These are phyloP conservation scores for Kockovaella imperatae DNA, from an alignment of 768 basidiomycete genomes.

Conservation along the genomic window DNA sequence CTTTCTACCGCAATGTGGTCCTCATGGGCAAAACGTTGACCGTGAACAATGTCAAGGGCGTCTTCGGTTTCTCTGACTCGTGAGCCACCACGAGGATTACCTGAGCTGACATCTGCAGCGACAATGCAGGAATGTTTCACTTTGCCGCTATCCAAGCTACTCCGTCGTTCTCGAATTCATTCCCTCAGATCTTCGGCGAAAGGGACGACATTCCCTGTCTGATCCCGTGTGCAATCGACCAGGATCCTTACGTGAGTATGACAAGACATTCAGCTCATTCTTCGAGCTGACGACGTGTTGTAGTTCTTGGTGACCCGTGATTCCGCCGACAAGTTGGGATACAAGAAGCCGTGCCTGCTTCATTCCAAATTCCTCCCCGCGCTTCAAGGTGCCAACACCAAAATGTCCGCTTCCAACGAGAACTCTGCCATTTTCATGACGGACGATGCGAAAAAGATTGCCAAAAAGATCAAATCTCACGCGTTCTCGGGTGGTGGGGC, in stretches of 20 bases:
- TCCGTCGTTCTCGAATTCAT: conserved; percentile 94
- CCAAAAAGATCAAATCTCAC: conserved; percentile 92
- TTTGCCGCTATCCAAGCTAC: conserved; percentile 93
- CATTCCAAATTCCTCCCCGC: conserved; percentile 98
- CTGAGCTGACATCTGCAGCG: conserved; percentile 50
- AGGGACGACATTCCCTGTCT: conserved; percentile 76
- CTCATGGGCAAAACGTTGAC: conserved; percentile 89
- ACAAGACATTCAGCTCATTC: neutral
- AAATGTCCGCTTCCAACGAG: conserved; percentile 94
- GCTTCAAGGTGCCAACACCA: conserved; percentile 92
- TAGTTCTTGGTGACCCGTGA: conserved; percentile 98
- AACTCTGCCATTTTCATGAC: conserved; percentile 95
- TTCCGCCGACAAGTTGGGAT: conserved; percentile 85
- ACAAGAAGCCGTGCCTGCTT: conserved; percentile 84
- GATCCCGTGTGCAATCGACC: conserved; percentile 98
- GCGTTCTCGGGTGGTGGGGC: conserved; percentile 93
- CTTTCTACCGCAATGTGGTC: conserved; percentile 90
- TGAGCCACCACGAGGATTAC: conserved; percentile 48
- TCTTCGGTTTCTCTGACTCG: conserved; percentile 96
- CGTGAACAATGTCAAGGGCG: conserved; percentile 83
- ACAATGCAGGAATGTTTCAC: conserved; percentile 96
- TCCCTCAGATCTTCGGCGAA: conserved; percentile 92
- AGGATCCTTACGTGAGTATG: conserved; percentile 47
- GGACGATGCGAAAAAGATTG: conserved; percentile 84
- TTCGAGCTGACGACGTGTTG: conserved; percentile 38